Percentiles rank a stretch among this genome's conserved stretches.
These are phyloP conservation scores for Gossypium schwendimanii DNA, from an alignment of 441 rosid species.

Conservation along the genomic window DNA sequence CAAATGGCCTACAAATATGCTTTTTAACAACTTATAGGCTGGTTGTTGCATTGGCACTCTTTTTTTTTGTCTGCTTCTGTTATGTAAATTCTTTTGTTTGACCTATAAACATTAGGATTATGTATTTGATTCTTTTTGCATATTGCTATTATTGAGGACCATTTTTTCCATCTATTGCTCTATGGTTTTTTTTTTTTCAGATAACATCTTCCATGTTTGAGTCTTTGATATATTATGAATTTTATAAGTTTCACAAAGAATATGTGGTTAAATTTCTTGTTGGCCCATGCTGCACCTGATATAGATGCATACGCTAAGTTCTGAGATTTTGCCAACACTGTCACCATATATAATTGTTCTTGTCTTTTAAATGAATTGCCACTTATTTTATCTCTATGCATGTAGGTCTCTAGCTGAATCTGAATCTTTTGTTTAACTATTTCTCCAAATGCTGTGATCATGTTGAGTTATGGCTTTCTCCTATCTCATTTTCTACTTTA, in stretches of 20 bases:
- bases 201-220: background rate
- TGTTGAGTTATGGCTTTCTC: background rate
- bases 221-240: background rate
- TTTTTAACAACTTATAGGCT: background rate
- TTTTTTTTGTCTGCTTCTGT: background rate
- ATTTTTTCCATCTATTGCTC: background rate
- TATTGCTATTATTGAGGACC: background rate
- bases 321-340: background rate
- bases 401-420: background rate
- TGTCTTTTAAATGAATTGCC: background rate
- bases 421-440: background rate
- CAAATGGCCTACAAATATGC: background rate
- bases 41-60: background rate
- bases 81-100: background rate
- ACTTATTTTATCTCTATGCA: background rate
- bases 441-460: background rate
- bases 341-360: background rate
- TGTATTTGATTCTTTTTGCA: background rate
- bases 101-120: background rate
- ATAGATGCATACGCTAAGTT: background rate
- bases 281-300: background rate
- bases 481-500: background rate
- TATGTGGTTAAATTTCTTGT: background rate
- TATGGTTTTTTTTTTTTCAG: background rate
- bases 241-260: background rate